A percentile compares a stretch with the other conserved stretches of the same genome.
Conservation (phyloP, 2,329 filamentous ascomycete species). For the Aureobasidium sp. region DNA sequence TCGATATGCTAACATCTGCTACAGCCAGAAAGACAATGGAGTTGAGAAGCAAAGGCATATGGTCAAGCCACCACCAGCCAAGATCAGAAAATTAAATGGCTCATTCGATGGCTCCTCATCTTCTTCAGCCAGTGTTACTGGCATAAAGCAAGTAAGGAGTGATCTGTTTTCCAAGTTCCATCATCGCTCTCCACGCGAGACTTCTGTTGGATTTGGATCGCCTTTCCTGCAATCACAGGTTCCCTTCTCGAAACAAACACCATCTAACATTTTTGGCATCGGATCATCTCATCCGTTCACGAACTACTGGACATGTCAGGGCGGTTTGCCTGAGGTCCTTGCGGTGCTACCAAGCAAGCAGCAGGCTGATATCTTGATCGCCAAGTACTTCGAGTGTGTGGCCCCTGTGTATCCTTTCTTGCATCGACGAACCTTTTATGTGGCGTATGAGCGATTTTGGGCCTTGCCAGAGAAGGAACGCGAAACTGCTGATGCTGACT, state of each 20-base stretch:
- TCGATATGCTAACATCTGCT: not conserved
- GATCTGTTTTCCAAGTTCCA: conserved; percentile 11
- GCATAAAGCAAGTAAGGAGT: conserved; percentile 7
- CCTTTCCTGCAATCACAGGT: conserved; percentile 61
- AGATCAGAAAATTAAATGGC: conserved; percentile 26
- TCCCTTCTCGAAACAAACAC: conserved; percentile 61
- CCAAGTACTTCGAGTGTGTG: conserved; percentile 52
- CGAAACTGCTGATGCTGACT: conserved; percentile 55
- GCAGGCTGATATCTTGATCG: conserved; percentile 62
- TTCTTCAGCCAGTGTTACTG: not conserved
- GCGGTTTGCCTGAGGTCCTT: conserved; percentile 67
- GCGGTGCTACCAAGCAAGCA: conserved; percentile 67
- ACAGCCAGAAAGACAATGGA: not conserved
- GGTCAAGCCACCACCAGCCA: conserved; percentile 29
- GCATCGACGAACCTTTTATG: conserved; percentile 66
- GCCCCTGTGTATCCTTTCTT: conserved; percentile 79
- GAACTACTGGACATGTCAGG: conserved; percentile 74
- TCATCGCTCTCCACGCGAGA: conserved; percentile 4
- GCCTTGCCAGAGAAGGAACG: conserved; percentile 52
- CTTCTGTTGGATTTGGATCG: conserved; percentile 34
- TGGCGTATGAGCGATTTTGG: conserved; percentile 76
- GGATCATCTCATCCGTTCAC: conserved; percentile 72
- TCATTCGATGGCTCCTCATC: conserved; percentile 10
- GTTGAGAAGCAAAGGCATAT: conserved; percentile 18
- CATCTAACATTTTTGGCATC: conserved; percentile 74